Evolutionary conservation across 441 rosid genomes (phyloP), one percentile per base, ranked within the genome.

Genomic region (Viola pubescens): DNA sequence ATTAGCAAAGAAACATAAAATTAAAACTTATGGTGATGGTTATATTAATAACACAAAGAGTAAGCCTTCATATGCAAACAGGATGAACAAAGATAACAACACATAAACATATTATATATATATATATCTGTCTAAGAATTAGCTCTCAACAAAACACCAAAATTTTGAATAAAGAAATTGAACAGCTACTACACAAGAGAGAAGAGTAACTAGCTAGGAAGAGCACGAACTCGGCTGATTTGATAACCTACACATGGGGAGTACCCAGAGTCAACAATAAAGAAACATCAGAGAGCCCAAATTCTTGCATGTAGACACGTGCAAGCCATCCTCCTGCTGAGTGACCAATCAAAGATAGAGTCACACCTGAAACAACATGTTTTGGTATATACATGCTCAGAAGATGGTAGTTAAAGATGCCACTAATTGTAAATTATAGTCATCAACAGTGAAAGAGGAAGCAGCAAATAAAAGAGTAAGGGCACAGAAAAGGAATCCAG

Each of bases 271-370:
- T 92, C 75, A 92, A 69, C 62, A 87, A 60, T 82, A 92, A 68
- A 34, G 89, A 79, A 67, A 92, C 69, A 62, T 84, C 79, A 38
- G 84, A 71, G 26, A 54, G 45, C 73, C 90, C 84, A 5, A 75
- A 87, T 74, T 89, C 95, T 76, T 87, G 90, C 90, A 87, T 73
- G 75, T 85, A 92, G 37, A 89, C 84, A 16, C 97, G 83, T 12
- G 95, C 98, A 56, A 92, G 95, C 98, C 98, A 89, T 65, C 98
- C 97, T 70, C 97, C 97, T 4, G 94, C 97, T 13, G 95, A 89
- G 75, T 92, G 95, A 19, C 98, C 97, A 56, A 92, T 86, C 79
- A 89, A 64, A 53, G 94, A 87, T 59, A 87, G 57, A 59, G 64
- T 68, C 72, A 79, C 77, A 51, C 89, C 98, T 86, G 60, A 37